Percentiles rank a stretch among this genome's conserved stretches.
Conservation (phyloP, 2,329 filamentous ascomycete genomes). For the Phaeophleospora eucalypticola region DNA sequence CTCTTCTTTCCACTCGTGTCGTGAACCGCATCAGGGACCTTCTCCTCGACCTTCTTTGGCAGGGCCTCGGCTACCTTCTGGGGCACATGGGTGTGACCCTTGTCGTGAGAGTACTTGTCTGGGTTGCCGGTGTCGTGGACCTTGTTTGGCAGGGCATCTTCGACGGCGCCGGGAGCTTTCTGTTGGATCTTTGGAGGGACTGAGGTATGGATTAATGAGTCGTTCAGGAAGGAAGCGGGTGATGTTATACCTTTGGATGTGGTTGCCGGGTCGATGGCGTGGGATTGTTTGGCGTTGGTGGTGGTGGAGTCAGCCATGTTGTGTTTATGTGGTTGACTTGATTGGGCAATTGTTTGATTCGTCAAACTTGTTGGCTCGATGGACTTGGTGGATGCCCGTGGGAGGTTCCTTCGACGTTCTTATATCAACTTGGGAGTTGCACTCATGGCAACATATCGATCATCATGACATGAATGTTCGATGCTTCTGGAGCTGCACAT, state of each 20-base stretch:
- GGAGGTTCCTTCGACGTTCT: too few relatives aligned
- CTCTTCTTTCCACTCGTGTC: constrained; percentile 13
- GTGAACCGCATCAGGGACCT: constrained; percentile 12
- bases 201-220: constrained; percentile 1
- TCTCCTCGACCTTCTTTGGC: constrained; percentile 11
- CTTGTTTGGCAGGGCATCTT: constrained; percentile 13
- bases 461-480: too few relatives aligned
- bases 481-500: too few relatives aligned
- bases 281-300: constrained; percentile 4
- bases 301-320: constrained; percentile 1
- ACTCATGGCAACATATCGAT: too few relatives aligned
- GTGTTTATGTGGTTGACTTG: background rate
- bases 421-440: too few relatives aligned
- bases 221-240: too few relatives aligned
- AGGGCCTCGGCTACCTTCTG: constrained; percentile 9
- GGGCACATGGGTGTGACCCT: constrained; percentile 11
- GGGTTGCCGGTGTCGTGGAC: constrained; percentile 9
- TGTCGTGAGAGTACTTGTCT: constrained; percentile 2
- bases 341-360: too few relatives aligned
- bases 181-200: constrained; percentile 9
- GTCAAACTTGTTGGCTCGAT: too few relatives aligned
- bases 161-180: constrained; percentile 7
- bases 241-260: background rate
- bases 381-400: too few relatives aligned
- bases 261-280: constrained; percentile 6